Evolutionary conservation across 2,329 filamentous ascomycete genomes (phyloP), one percentile per base, ranked within the genome.

Genomic region (Pseudocercospora cruenta): DNA sequence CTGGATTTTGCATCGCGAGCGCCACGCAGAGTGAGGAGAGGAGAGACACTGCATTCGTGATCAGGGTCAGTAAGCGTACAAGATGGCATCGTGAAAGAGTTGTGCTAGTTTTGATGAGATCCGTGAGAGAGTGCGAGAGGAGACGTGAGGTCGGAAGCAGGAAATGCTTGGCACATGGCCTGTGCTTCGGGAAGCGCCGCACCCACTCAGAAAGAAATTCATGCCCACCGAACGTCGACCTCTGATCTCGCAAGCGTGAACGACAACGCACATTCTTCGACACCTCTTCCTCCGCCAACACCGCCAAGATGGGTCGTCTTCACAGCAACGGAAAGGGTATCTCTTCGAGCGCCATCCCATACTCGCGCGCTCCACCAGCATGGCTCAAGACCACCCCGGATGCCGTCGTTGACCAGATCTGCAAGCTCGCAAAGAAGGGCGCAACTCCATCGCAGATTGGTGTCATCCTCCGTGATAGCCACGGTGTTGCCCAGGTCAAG

Each of bases 281-380:
- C 67, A 67, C 58, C 51, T 63, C 51, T 67, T 69, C 67, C 68
- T 67, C 72, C 72, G 65, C 68, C 67, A 65, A 70, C 65, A 76
- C 77, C 74, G 77, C 79, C 83, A 91, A 84, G 76, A 96, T 96
- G 93, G 93, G 94, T 90, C 90, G 94, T 88, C 90, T 98, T 91
- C 96, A 99, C 91, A 92, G 88, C 89, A 97, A 97, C 80, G 94
- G 95, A 87, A 98, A 98, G 92, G 96, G 95, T 85, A 99, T 99
- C 86, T 93, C 93, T 76, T 85, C 92, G 85, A 97, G 93, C 72
- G 93, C 95, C 79, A 86, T 98, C 84, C 95, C 96, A 81, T 99
- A 98, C 90, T 97, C 93, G 76, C 94, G 95, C 86, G 90, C 88
- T 78, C 82, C 93, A 73, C 94, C 95, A 70, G 88, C 94, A 76